Conservation (phyloP, 805 yeast species). For the Monosporozyma unispora region DNA sequence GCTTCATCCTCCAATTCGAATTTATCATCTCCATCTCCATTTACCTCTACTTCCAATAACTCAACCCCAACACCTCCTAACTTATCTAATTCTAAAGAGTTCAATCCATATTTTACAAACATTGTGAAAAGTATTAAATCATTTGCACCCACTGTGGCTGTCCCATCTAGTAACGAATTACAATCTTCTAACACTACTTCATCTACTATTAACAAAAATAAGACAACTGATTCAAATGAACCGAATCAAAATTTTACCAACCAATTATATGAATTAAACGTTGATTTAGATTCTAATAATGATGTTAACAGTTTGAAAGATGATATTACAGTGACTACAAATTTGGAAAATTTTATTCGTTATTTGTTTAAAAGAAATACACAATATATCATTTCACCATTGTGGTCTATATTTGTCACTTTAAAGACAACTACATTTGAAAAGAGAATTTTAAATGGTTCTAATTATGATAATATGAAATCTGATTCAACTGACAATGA, state of each 20-base stretch:
- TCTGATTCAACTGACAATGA: background rate
- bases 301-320: conserved; percentile 10
- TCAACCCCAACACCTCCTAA: background rate
- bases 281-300: conserved; percentile 8
- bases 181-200: conserved; percentile 21
- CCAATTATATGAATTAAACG: conserved; percentile 18
- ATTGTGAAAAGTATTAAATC: conserved; percentile 16
- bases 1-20: background rate
- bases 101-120: conserved; percentile 15
- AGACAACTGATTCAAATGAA: background rate
- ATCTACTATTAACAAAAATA: conserved; percentile 6
- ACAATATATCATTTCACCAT: conserved; percentile 34
- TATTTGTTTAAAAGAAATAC: conserved; percentile 24
- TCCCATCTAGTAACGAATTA: conserved; percentile 16
- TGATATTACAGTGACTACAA: conserved; percentile 20
- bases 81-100: background rate
- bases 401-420: conserved; percentile 47
- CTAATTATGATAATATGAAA: background rate
- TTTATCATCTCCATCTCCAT: background rate
- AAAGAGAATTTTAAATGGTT: conserved; percentile 39
- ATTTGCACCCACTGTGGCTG: conserved; percentile 19
- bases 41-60: background rate
- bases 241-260: conserved; percentile 9
- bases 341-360: conserved; percentile 26
- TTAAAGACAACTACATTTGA: conserved; percentile 40